phyloP scores from a whole-genome alignment of 257 asterid genomes.

The Capsicum pubescens region DNA sequence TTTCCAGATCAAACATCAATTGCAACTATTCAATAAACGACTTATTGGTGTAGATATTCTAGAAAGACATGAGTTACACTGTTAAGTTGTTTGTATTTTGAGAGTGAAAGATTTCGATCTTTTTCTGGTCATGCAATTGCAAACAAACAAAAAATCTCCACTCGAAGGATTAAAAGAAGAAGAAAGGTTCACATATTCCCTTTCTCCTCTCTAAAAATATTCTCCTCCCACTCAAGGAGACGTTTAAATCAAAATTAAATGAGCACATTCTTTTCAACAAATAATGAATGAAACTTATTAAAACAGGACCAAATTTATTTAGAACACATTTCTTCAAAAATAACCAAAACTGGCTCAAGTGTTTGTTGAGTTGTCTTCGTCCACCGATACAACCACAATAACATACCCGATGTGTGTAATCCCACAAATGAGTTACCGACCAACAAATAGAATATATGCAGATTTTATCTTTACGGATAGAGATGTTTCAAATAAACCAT shows the following conservation, averaged over 20 bases:
- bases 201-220: neutral
- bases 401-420: neutral
- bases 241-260: neutral
- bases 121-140: neutral
- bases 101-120: neutral
- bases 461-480: too few relatives aligned
- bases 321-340: neutral
- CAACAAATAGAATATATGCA: too few relatives aligned
- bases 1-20: too few relatives aligned
- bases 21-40: too few relatives aligned
- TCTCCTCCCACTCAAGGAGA: neutral
- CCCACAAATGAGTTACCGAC: too few relatives aligned
- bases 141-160: neutral
- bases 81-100: neutral
- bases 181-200: neutral
- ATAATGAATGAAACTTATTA: neutral
- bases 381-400: neutral
- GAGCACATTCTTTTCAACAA: neutral
- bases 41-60: too few relatives aligned
- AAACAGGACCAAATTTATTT: neutral
- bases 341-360: neutral
- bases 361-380: neutral
- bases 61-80: neutral
- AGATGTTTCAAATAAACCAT: too few relatives aligned
- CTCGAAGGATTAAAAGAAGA: neutral